Conservation (phyloP, 305 asterid genomes). For the Fraxinus platypoda region DNA sequence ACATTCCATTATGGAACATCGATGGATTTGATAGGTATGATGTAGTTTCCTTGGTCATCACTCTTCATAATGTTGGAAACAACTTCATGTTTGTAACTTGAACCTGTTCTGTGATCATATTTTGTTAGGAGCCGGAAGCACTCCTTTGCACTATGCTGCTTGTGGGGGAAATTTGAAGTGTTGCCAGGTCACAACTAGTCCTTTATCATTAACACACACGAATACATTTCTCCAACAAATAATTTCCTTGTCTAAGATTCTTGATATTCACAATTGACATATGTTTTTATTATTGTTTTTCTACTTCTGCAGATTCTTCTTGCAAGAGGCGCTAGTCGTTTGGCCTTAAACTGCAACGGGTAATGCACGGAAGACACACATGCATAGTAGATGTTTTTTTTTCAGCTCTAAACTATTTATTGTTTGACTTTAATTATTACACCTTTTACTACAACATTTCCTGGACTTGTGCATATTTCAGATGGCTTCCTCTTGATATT, state of each 20-base stretch:
- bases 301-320: conserved; percentile 70
- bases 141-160: conserved; percentile 98
- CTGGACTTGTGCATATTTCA: conserved; percentile 36
- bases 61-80: conserved; percentile 1
- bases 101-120: conserved; percentile 3
- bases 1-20: conserved; percentile 94
- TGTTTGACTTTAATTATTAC: conserved; percentile 3
- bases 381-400: background rate
- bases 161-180: conserved; percentile 96
- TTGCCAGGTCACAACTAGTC: conserved; percentile 69
- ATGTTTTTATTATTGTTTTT: background rate
- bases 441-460: conserved; percentile 3
- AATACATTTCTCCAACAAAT: background rate
- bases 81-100: conserved; percentile 14
- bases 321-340: conserved; percentile 85
- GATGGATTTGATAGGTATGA: conserved; percentile 88
- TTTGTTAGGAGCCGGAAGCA: conserved; percentile 90
- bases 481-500: conserved; percentile 96
- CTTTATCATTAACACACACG: background rate
- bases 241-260: background rate
- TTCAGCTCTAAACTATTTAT: background rate
- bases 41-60: conserved; percentile 10
- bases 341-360: conserved; percentile 94
- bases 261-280: background rate
- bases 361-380: conserved; percentile 27